Percentiles rank a stretch among this genome's conserved stretches.
These are phyloP conservation scores for Rhizomucor miehei DNA, from an alignment of 371 early-diverging fungal genomes.

Conservation along the genomic window DNA sequence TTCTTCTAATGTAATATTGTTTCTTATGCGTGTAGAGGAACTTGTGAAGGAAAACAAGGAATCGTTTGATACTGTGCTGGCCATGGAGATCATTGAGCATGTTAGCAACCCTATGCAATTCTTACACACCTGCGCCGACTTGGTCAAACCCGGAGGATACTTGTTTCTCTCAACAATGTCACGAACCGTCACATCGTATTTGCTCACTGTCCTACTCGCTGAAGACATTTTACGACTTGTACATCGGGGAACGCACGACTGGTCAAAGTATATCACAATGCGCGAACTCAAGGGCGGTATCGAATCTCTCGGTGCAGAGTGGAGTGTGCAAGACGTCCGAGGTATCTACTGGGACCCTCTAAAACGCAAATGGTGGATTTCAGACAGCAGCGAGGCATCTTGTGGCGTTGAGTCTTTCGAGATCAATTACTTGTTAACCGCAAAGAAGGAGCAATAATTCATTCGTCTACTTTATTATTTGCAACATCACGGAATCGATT, in stretches of 20 bases:
- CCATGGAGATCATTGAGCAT: constrained; percentile 94
- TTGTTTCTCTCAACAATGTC: constrained; percentile 91
- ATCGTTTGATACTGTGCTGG: constrained; percentile 80
- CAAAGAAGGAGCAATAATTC: constrained; percentile 20
- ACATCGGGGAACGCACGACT: constrained; percentile 86
- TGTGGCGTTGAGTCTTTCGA: constrained; percentile 39
- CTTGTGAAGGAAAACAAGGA: constrained; percentile 45
- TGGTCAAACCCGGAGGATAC: constrained; percentile 69
- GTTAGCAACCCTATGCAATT: constrained; percentile 77
- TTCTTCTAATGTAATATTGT: too few species aligned
- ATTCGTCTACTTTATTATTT: neutral
- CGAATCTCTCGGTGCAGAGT: constrained; percentile 33
- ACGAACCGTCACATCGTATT: constrained; percentile 73
- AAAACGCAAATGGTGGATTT: constrained; percentile 33
- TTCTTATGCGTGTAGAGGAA: constrained; percentile 40
- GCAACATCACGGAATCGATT: constrained; percentile 24
- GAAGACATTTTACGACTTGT: constrained; percentile 81
- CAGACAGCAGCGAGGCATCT: constrained; percentile 27
- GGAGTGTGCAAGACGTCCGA: constrained; percentile 43
- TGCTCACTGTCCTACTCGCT: constrained; percentile 82
- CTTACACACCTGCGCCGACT: constrained; percentile 57
- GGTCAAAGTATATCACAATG: constrained; percentile 74
- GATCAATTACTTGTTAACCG: constrained; percentile 47
- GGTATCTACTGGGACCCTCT: constrained; percentile 49
- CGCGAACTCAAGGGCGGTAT: constrained; percentile 21